These are phyloP conservation scores for Mycosphaerella sp. DNA, from an alignment of 2,329 filamentous ascomycete genomes.

Conservation along the genomic window DNA sequence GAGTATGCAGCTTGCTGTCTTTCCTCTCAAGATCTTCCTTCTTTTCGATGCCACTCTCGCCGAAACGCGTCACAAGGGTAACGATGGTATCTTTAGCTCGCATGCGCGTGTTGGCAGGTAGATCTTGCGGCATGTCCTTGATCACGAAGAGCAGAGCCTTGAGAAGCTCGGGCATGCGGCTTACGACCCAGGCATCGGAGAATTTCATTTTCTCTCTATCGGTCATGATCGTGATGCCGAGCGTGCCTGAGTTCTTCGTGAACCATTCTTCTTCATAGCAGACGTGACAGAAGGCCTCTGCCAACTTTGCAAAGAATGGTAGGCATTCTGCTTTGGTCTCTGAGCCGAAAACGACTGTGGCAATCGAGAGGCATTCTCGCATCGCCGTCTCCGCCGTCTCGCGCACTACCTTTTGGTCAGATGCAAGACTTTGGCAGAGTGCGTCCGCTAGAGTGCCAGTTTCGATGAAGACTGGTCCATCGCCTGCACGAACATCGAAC, in stretches of 20 bases:
- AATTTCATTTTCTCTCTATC: constrained; percentile 79
- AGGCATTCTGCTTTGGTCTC: constrained; percentile 65
- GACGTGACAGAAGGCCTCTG: constrained; percentile 80
- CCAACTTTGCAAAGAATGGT: constrained; percentile 77
- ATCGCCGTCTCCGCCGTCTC: constrained; percentile 77
- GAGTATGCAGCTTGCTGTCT: constrained; percentile 60
- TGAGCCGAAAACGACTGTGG: constrained; percentile 67
- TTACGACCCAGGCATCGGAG: constrained; percentile 73
- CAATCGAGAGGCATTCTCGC: constrained; percentile 68
- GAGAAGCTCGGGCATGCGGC: constrained; percentile 80
- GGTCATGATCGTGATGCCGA: constrained; percentile 82
- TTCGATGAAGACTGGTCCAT: constrained; percentile 81
- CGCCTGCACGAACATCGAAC: constrained; percentile 79
- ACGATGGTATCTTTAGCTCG: constrained; percentile 72
- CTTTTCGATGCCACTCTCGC: constrained; percentile 64
- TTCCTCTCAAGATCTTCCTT: constrained; percentile 70
- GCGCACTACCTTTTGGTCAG: constrained; percentile 71
- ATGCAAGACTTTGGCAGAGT: constrained; percentile 82
- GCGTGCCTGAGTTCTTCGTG: constrained; percentile 84
- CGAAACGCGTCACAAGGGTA: constrained; percentile 68
- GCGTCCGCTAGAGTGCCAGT: constrained; percentile 82
- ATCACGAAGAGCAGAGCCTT: constrained; percentile 93
- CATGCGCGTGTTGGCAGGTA: constrained; percentile 80
- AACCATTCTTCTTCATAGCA: constrained; percentile 99
- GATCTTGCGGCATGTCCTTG: constrained; percentile 93